These are phyloP conservation scores for Solanum chmielewskii DNA, from an alignment of 257 asterid species.

Conservation along the genomic window DNA sequence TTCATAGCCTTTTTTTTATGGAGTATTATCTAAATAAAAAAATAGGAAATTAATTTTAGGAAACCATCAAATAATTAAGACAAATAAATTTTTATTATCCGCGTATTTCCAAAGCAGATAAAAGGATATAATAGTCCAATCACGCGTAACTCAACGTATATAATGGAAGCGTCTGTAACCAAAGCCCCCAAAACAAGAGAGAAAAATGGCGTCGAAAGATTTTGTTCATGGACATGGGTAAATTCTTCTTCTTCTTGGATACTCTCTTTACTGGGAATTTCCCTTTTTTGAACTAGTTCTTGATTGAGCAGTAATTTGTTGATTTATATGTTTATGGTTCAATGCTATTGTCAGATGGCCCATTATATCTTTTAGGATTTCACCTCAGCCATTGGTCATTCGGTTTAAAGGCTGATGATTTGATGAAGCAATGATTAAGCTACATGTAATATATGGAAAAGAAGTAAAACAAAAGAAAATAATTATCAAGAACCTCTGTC, in stretches of 20 bases:
- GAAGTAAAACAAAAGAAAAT: background rate
- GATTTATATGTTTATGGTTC: background rate
- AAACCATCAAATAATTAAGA: background rate
- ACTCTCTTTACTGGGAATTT: no score
- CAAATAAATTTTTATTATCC: background rate
- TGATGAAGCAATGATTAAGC: background rate
- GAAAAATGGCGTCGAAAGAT: constrained; percentile 27
- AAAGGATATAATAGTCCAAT: background rate
- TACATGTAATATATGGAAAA: background rate
- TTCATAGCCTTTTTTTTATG: no score
- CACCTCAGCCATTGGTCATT: background rate
- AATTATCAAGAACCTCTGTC: background rate
- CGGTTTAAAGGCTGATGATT: background rate
- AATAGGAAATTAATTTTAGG: background rate
- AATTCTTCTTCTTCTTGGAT: background rate
- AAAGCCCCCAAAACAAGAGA: background rate
- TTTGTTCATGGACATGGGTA: constrained; percentile 48
- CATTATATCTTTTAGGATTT: background rate
- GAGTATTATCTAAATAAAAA: no score
- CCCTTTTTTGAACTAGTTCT: background rate
- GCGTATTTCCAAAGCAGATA: background rate
- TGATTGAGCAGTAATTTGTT: background rate
- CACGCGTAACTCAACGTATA: background rate
- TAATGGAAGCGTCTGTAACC: background rate
- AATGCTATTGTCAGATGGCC: background rate